Conservation (phyloP, 805 yeast genomes). For the Cyberlindnera veronae region DNA sequence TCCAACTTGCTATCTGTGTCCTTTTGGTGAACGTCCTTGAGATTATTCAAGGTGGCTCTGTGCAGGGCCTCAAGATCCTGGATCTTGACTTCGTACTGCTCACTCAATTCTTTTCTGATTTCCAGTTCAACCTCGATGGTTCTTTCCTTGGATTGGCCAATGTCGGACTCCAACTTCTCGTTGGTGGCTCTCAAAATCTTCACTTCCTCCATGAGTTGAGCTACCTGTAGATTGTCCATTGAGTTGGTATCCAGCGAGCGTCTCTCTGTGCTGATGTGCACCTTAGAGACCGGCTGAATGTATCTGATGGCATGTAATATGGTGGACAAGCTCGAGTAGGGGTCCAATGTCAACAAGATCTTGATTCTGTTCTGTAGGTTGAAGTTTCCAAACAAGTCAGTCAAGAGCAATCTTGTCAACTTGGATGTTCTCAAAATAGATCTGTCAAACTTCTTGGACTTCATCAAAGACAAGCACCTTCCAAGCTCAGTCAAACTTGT, state of each 20-base stretch:
- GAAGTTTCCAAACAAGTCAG: slow-evolving; percentile 34
- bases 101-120: slow-evolving; percentile 29
- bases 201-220: slow-evolving; percentile 20
- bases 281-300: slow-evolving; percentile 28
- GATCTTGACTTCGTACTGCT: slow-evolving; percentile 33
- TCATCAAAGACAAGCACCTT: slow-evolving; percentile 42
- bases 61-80: slow-evolving; percentile 37
- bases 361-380: slow-evolving; percentile 22
- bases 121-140: slow-evolving; percentile 25
- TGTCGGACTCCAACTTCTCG: slow-evolving; percentile 22
- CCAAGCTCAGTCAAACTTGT: slow-evolving; percentile 49
- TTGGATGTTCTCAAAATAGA: slow-evolving; percentile 46
- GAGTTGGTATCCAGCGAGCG: slow-evolving; percentile 16
- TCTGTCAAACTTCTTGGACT: slow-evolving; percentile 35
- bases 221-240: slow-evolving; percentile 4
- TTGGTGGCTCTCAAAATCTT: slow-evolving; percentile 17
- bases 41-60: slow-evolving; percentile 29
- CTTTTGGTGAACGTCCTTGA: slow-evolving; percentile 28
- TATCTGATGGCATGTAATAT: slow-evolving; percentile 27
- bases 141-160: slow-evolving; percentile 22
- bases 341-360: slow-evolving; percentile 27
- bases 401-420: slow-evolving; percentile 45
- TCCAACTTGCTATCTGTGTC: slow-evolving; percentile 31
- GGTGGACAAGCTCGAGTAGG: slow-evolving; percentile 21
- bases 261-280: slow-evolving; percentile 21